Evolutionary conservation across 495 filamentous ascomycete species (phyloP), one percentile per base, ranked within the genome.

Genomic region (Penicillium roqueforti): DNA sequence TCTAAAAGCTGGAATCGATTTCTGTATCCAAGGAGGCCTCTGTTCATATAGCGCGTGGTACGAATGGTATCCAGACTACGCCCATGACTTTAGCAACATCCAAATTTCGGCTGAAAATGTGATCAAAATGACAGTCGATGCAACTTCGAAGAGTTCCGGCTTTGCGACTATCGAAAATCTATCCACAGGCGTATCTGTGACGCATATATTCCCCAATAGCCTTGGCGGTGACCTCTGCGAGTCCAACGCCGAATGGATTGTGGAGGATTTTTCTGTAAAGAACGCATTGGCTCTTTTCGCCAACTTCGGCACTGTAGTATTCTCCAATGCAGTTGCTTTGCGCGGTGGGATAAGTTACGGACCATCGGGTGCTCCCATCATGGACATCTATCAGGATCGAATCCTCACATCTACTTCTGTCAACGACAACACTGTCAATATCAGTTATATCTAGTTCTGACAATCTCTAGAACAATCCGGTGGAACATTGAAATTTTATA

Each of bases 171-270:
- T 86, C 31, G 66, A 77, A 31, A 85, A 86, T 60, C 34, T 65
- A 22, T 71, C 71, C 11, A 83, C 75, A 5, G 79, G 80, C 36
- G 58, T 75, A 56, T 66, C 57, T 4, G 80, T 81, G 28, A 70
- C 69, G 16, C 71, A 81, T 54, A 72, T 63, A 11, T 76, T 84
- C 53, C 68, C 61, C 4, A 65, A 67, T 49, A 51, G 55, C 46
- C 40, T 62, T 32, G 43, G 62, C 3, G 66, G 56, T 34, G 48
- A 55, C 25, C 57, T 68, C 9, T 65, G 63, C 46, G 66, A 65
- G 38, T 54, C 55, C 32, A 83, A 84, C 47, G 81, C 79, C 9
- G 81, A 85, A 57, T 85, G 80, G 81, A 83, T 85, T 46, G 79
- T 85, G 25, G 82, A 85, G 61, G 81, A 84, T 53, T 83, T 77